phyloP scores from a whole-genome alignment of 106 monocot species.

The Dendrobium chrysotoxum region DNA sequence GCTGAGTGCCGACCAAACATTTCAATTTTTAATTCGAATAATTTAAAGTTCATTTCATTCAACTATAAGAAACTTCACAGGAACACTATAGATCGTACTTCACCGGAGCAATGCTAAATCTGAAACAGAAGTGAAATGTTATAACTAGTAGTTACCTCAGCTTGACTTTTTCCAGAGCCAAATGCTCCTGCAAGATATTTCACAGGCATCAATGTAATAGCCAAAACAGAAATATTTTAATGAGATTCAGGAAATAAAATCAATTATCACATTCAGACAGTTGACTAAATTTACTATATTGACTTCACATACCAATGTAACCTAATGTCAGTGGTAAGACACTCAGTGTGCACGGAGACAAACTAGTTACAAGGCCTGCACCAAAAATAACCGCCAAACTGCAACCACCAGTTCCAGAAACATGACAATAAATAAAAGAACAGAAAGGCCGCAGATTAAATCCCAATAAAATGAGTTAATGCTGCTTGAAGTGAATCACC shows the following conservation, averaged over 20 bases:
- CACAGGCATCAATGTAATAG: background rate
- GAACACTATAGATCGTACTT: background rate
- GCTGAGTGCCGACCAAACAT: background rate
- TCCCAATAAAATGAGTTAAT: background rate
- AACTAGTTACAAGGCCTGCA: slow-evolving; percentile 87
- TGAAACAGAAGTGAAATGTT: background rate
- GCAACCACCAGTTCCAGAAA: slow-evolving; percentile 17
- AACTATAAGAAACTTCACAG: background rate
- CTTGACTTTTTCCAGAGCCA: slow-evolving; percentile 65
- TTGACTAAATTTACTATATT: too few species aligned
- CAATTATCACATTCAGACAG: too few species aligned
- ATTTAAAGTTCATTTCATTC: background rate
- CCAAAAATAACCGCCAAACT: slow-evolving; percentile 94
- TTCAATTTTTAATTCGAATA: background rate
- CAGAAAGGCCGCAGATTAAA: background rate
- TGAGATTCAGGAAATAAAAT: background rate
- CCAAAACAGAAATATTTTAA: background rate
- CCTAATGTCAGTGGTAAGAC: slow-evolving; percentile 91
- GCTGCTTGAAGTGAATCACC: background rate
- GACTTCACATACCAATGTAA: slow-evolving; percentile 64
- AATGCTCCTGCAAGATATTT: slow-evolving; percentile 54
- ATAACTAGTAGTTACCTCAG: slow-evolving; percentile 31
- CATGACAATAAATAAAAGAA: background rate
- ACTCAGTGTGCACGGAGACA: slow-evolving; percentile 91
- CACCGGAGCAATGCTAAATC: background rate